Evolutionary conservation across 2,329 filamentous ascomycete genomes (phyloP).

Genomic region (Pseudonectria foliicola): DNA sequence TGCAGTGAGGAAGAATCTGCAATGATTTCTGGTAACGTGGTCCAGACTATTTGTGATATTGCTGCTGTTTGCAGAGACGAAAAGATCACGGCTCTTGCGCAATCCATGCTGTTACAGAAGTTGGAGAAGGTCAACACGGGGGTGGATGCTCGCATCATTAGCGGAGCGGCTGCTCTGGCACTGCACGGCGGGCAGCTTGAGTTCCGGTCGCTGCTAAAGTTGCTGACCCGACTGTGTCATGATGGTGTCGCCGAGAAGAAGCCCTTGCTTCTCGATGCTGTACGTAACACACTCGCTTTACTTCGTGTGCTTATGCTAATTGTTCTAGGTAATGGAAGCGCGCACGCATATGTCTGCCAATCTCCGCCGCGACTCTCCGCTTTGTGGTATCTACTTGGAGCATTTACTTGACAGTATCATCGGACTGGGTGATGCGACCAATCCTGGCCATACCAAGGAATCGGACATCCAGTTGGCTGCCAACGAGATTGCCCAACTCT

Average conservation of each 20-base stretch:
- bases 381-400: slow-evolving; percentile 77
- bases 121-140: slow-evolving; percentile 72
- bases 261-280: slow-evolving; percentile 60
- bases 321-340: slow-evolving; percentile 60
- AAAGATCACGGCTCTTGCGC: slow-evolving; percentile 86
- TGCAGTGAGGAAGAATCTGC: slow-evolving; percentile 73
- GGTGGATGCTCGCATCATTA: slow-evolving; percentile 81
- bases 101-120: slow-evolving; percentile 96
- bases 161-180: slow-evolving; percentile 71
- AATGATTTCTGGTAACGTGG: slow-evolving; percentile 74
- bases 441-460: slow-evolving; percentile 64
- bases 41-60: slow-evolving; percentile 92
- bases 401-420: slow-evolving; percentile 82
- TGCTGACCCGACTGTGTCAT: slow-evolving; percentile 69
- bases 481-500: slow-evolving; percentile 77
- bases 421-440: slow-evolving; percentile 79
- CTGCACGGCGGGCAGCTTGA: slow-evolving; percentile 72
- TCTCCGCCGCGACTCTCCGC: slow-evolving; percentile 59
- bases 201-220: slow-evolving; percentile 77
- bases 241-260: slow-evolving; percentile 66
- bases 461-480: slow-evolving; percentile 77
- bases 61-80: slow-evolving; percentile 74
- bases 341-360: slow-evolving; percentile 70
- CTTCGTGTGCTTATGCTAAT: slow-evolving; percentile 11
- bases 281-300: slow-evolving; percentile 33